Base-by-base conservation (phyloP, 2,329 filamentous ascomycete species). In the Cercospora beticola region DNA sequence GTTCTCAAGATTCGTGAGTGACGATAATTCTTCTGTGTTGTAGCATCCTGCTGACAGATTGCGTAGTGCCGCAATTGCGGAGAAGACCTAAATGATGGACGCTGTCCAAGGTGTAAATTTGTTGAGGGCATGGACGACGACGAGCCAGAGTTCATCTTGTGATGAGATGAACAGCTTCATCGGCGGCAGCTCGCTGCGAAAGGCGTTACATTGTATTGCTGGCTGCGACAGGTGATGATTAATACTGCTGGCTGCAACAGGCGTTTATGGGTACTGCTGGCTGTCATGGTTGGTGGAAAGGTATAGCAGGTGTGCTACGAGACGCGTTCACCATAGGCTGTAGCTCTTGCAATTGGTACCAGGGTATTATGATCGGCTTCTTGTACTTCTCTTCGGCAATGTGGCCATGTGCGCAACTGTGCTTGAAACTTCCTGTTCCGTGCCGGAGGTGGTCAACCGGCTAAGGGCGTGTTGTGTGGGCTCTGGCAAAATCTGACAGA, bases 91-190 rank as follows among this genome's bases (percentile, higher is more conserved):
- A 14, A 49, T 7, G 26, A 16, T 23, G 60, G 60, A 7, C 21
- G 60, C 21, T 62, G 60, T 62, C 40, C 60, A 52, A 43, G 40
- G 26, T 62, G 60, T 31, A 33, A 21, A 40, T 52, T 18, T 43
- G 21, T 28, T 12, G 26, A 49, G 59, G 18, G 31, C 36, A 43
- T 28, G 36, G 36, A 62, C 21, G 30, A 30, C 49, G 60, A 52
- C 16, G 28, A 36, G 28, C 18, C 56, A 3, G 56, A 59, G 16
- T 33, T 33, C 31, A 21, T 59, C 7, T 36, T 59, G 56, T 59
- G 16, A 59, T 10, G 30, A 23, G 12, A 5, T 36, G 30, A 12
- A 33, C 9, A 2, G 56, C 18, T 16, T n/a, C 54, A 9, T 33
- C 30, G 16, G 18, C 9, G 7, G n/a, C 30, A 21, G 31, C 56